Conservation (phyloP, 1,139 yeast species). For the Pichia sp. region DNA sequence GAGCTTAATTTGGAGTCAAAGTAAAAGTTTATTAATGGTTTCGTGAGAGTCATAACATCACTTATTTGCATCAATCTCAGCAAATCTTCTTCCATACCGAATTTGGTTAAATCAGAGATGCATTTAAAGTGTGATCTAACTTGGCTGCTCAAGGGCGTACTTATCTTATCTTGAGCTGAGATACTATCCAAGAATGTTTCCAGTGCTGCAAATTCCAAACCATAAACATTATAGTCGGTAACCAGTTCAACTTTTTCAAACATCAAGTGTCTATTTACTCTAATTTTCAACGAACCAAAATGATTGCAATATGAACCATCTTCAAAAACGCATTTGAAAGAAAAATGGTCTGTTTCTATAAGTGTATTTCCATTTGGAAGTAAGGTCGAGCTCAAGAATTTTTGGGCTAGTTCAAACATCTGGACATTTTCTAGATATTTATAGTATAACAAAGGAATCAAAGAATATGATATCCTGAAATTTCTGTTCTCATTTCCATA, state of each 20-base stretch:
- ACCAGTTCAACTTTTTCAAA: constrained; percentile 70
- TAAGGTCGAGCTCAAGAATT: constrained; percentile 63
- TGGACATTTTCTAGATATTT: constrained; percentile 52
- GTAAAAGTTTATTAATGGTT: constrained; percentile 59
- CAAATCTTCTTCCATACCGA: constrained; percentile 62
- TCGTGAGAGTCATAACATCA: constrained; percentile 69
- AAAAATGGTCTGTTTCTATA: constrained; percentile 55
- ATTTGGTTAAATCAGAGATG: constrained; percentile 41
- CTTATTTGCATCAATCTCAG: constrained; percentile 69
- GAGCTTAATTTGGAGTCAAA: constrained; percentile 42
- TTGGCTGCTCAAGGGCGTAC: constrained; percentile 19
- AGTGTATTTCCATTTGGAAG: constrained; percentile 63
- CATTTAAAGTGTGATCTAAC: constrained; percentile 35
- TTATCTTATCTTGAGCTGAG: constrained; percentile 8
- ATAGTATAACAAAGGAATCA: constrained; percentile 46
- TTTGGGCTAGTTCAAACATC: constrained; percentile 54
- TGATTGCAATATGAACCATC: constrained; percentile 71
- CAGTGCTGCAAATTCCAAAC: constrained; percentile 40
- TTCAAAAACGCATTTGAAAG: constrained; percentile 50
- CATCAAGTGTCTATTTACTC: constrained; percentile 57
- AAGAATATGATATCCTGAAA: constrained; percentile 59
- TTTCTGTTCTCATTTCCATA: constrained; percentile 46
- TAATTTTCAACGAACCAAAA: constrained; percentile 54
- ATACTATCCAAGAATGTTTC: constrained; percentile 24
- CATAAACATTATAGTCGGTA: constrained; percentile 37